Base-by-base conservation (phyloP, 1,284 basidiomycete species). In the Grifola frondosa region DNA sequence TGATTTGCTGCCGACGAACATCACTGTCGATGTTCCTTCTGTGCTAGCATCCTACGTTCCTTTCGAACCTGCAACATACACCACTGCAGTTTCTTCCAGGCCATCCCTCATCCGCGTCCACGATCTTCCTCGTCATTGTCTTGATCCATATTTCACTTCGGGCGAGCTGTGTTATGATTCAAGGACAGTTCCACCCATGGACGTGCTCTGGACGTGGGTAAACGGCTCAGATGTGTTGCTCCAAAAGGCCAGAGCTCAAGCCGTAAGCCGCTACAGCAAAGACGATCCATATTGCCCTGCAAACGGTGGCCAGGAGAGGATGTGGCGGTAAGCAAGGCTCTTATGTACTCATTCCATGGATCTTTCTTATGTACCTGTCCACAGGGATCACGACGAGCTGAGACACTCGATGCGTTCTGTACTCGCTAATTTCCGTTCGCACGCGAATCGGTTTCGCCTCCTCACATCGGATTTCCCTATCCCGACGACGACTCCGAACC, bases 131-230 rank as follows among this genome's bases (percentile, higher is more conserved):
- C 23, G 30, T 5, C 22, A 49, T 25, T 62, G 60, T 39, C 49
- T 57, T 12, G 60, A 62, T 23, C 53, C 42, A 12, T 56, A 58
- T 40, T 58, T 56, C 24, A 40, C 49, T 23, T 26, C 40, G 2
- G 60, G 60, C 2, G 42, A 40, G 5, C 44, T 44, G 2, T 60
- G 59, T 30, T 55, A 54, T 31, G 55, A 56, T 19, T 40, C 52
- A 1, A 33, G 37, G 2, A 40, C 51, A 3, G 49, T 53, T 19
- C 24, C 42, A n/a, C 48, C 40, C 12, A 51, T 63, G 39, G 61
- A 63, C 43, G 44, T 63, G 12, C 28, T 63, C 19, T 63, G 59
- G 59, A 63, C 61, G 4, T 63, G 61, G 61, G 58, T 60, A 29
- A 63, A 63, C 39, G 59, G 61, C 42, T 59, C 61, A 2, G 61